Evolutionary conservation across 768 basidiomycete genomes (phyloP).

Genomic region (Mycena maculata): DNA sequence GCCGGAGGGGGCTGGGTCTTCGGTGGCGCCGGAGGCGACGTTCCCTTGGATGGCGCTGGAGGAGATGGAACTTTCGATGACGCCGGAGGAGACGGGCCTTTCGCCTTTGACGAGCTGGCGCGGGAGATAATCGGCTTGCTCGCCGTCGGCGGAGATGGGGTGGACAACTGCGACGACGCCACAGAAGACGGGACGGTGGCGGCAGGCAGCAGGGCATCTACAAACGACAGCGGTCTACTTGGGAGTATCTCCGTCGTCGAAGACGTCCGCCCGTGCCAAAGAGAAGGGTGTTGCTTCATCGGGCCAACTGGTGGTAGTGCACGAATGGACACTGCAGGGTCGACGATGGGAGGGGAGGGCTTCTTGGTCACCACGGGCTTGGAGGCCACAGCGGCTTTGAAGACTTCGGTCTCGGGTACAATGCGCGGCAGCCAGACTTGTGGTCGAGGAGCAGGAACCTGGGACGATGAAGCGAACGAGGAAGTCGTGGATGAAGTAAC

Average conservation of each 20-base stretch:
- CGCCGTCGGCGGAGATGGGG: background rate
- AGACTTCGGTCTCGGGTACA: too few species aligned
- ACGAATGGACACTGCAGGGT: background rate
- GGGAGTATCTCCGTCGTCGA: background rate
- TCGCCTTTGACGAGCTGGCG: background rate
- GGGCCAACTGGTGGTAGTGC: background rate
- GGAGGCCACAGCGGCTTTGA: background rate
- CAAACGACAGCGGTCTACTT: background rate
- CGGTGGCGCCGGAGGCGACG: background rate
- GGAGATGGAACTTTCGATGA: slow-evolving; percentile 8
- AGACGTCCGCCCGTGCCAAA: background rate
- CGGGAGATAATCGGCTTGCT: slow-evolving; percentile 2
- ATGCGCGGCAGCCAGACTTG: slow-evolving; percentile 9
- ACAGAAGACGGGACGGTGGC: background rate
- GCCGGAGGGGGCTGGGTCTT: background rate
- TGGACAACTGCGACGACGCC: too few species aligned
- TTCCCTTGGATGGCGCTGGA: background rate
- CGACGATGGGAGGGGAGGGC: background rate
- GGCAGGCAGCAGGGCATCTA: background rate
- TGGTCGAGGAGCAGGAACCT: background rate
- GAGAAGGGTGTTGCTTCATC: background rate
- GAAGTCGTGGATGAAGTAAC: slow-evolving; percentile 13
- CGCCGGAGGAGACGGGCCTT: background rate
- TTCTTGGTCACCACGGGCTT: too few species aligned
- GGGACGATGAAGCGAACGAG: background rate